These are phyloP conservation scores for Suillus occidentalis DNA, from an alignment of 768 basidiomycete species.

Conservation along the genomic window DNA sequence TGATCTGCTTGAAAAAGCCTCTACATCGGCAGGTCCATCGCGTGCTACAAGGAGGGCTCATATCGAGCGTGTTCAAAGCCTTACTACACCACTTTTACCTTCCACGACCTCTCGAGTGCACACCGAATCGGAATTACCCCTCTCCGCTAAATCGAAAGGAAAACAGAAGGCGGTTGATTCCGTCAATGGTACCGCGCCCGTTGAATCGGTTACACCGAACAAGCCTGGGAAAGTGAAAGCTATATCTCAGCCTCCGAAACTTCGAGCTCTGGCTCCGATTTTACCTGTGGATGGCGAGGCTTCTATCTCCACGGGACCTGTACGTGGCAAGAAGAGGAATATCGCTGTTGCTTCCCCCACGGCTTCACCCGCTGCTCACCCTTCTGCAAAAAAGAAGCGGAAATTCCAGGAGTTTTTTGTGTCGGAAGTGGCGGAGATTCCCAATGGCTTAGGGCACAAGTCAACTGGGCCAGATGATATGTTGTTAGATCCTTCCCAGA, in stretches of 20 bases:
- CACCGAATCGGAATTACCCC: slow-evolving; percentile 13
- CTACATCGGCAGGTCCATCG: slow-evolving; percentile 44
- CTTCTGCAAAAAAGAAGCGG: slow-evolving; percentile 27
- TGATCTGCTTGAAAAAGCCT: slow-evolving; percentile 56
- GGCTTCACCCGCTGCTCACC: slow-evolving; percentile 21
- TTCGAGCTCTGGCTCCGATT: neutral
- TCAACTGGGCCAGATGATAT: neutral
- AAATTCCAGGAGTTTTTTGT: slow-evolving; percentile 14
- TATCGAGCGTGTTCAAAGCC: slow-evolving; percentile 51
- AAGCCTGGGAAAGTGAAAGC: slow-evolving; percentile 26
- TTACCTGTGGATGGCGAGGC: slow-evolving; percentile 1
- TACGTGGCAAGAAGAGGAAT: slow-evolving; percentile 6
- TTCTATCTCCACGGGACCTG: neutral
- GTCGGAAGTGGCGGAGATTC: neutral
- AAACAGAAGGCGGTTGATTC: slow-evolving; percentile 30
- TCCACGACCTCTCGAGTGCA: slow-evolving; percentile 11
- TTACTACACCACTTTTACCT: slow-evolving; percentile 30
- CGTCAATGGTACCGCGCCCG: neutral
- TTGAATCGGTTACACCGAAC: slow-evolving; percentile 14
- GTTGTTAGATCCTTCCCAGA: neutral
- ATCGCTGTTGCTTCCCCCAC: neutral
- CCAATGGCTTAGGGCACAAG: neutral
- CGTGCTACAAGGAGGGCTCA: slow-evolving; percentile 62
- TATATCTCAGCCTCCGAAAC: slow-evolving; percentile 13
- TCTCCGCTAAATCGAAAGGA: slow-evolving; percentile 32